These are phyloP conservation scores for Dactylis glomerata DNA, from an alignment of 176 grass and related monocot species.

Conservation along the genomic window DNA sequence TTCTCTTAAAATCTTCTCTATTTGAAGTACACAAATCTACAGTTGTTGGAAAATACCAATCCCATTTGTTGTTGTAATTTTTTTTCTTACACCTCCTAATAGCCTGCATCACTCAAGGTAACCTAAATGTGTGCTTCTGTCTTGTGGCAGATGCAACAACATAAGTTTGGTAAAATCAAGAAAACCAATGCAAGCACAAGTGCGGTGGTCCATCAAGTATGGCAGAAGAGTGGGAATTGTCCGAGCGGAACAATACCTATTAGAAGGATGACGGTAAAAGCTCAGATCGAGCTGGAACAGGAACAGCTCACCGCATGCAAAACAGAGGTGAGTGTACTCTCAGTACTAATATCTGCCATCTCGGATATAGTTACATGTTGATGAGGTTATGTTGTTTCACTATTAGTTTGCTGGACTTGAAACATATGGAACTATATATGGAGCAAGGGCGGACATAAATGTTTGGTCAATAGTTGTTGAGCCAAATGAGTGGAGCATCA, in stretches of 20 bases:
- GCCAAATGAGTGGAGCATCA: neutral
- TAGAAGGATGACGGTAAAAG: neutral
- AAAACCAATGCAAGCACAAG: neutral
- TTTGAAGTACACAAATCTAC: neutral
- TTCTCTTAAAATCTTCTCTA: neutral
- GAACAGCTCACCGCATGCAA: neutral
- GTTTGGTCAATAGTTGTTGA: neutral
- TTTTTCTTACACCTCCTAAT: too few relatives aligned
- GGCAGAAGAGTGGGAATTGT: neutral
- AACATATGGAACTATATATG: neutral
- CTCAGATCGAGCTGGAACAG: neutral
- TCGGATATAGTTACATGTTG: neutral
- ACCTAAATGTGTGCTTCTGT: neutral
- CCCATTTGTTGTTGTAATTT: neutral
- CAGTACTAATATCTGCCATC: neutral
- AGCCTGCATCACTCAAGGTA: neutral
- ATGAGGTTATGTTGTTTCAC: neutral
- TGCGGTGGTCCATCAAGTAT: neutral
- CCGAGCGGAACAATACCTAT: neutral
- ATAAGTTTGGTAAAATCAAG: neutral
- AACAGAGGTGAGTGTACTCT: neutral
- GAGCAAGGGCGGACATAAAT: neutral
- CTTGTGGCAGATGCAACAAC: neutral
- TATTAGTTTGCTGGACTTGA: neutral
- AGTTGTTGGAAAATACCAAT: neutral